These are phyloP conservation scores for Scorias spongiosa DNA, from an alignment of 2,329 filamentous ascomycete genomes.

Conservation along the genomic window DNA sequence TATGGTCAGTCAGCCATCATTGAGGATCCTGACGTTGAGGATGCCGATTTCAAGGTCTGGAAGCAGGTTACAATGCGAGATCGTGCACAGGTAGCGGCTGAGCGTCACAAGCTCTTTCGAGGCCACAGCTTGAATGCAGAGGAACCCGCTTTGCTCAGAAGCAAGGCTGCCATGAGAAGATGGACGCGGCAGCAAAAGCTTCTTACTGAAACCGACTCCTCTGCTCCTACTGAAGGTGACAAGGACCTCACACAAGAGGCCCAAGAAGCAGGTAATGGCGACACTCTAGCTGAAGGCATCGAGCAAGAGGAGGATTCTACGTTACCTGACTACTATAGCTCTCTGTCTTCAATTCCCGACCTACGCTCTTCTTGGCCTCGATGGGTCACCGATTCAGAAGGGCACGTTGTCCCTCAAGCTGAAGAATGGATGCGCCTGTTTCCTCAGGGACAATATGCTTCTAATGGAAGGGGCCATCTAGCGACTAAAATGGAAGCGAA, in stretches of 20 bases:
- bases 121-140: slow-evolving; percentile 73
- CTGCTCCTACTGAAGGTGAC: slow-evolving; percentile 18
- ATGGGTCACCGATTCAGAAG: slow-evolving; percentile 83
- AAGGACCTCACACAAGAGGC: slow-evolving; percentile 30
- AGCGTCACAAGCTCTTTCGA: slow-evolving; percentile 73
- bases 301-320: slow-evolving; percentile 73
- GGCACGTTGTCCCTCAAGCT: slow-evolving; percentile 72
- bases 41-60: slow-evolving; percentile 89
- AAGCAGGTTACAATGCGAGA: slow-evolving; percentile 98
- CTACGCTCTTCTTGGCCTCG: slow-evolving; percentile 54
- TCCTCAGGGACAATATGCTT: slow-evolving; percentile 57
- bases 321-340: slow-evolving; percentile 88
- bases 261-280: slow-evolving; percentile 37
- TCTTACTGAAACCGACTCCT: slow-evolving; percentile 24
- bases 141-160: slow-evolving; percentile 72
- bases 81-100: slow-evolving; percentile 69
- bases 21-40: slow-evolving; percentile 72
- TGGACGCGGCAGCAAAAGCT: slow-evolving; percentile 64
- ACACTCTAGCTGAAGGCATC: slow-evolving; percentile 88
- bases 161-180: slow-evolving; percentile 75
- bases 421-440: slow-evolving; percentile 73
- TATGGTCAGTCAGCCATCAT: slow-evolving; percentile 48
- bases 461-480: slow-evolving; percentile 54
- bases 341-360: slow-evolving; percentile 72
- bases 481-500: slow-evolving; percentile 75